Evolutionary conservation across 352 stramenopile genomes (phyloP).

Genomic region (Pythium aquatile): DNA sequence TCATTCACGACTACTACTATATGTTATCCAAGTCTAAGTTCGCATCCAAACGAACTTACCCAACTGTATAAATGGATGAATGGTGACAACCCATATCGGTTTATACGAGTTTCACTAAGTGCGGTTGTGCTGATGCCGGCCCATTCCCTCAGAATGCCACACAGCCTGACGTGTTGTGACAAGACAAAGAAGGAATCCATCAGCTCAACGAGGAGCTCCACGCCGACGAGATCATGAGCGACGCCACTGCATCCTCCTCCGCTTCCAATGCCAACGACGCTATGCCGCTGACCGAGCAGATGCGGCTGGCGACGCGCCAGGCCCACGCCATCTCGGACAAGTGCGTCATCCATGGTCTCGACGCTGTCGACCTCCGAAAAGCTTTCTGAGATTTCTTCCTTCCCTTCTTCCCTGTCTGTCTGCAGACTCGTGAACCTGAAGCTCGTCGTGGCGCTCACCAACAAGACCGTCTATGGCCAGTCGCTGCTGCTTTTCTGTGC

Average conservation of each 20-base stretch:
- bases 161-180: slow-evolving; percentile 1
- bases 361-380: not conserved
- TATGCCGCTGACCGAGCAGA: slow-evolving; percentile 42
- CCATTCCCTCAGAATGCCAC: not conserved
- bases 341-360: slow-evolving; percentile 23
- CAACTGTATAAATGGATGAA: not conserved
- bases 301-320: slow-evolving; percentile 46
- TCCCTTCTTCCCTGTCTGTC: not conserved
- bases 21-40: slow-evolving; percentile 3
- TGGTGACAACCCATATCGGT: not conserved
- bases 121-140: not conserved
- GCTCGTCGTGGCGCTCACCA: slow-evolving; percentile 61
- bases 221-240: slow-evolving; percentile 1
- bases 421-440: slow-evolving; percentile 65
- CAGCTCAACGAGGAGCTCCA: not conserved
- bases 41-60: not conserved
- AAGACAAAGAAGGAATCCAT: slow-evolving; percentile 1
- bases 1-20: slow-evolving; percentile 12
- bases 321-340: slow-evolving; percentile 57
- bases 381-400: not conserved
- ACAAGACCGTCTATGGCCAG: slow-evolving; percentile 63
- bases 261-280: not conserved
- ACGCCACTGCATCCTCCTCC: not conserved
- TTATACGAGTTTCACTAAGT: slow-evolving; percentile 2
- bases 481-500: slow-evolving; percentile 70